Evolutionary conservation across 257 asterid genomes (phyloP).

Genomic region (Forsythia suspensa): DNA sequence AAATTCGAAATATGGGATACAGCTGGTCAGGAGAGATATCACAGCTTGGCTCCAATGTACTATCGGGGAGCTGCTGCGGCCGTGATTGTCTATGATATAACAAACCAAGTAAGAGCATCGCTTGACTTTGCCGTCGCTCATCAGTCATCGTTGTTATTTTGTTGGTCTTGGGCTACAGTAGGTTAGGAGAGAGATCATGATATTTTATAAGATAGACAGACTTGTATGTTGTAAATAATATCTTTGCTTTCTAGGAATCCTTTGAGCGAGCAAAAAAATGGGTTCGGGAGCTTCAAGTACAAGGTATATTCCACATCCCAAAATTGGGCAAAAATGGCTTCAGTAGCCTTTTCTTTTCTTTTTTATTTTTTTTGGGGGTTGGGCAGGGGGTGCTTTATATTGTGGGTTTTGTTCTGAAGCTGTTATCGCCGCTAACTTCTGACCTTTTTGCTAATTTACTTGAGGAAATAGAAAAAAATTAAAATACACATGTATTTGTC

Average conservation of each 20-base stretch:
- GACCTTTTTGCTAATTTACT: neutral
- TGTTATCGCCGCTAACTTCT: neutral
- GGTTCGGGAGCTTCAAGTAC: slow-evolving; percentile 91
- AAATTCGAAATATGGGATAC: slow-evolving; percentile 94
- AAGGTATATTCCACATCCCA: slow-evolving; percentile 49
- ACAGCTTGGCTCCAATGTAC: slow-evolving; percentile 91
- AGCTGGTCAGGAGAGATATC: slow-evolving; percentile 93
- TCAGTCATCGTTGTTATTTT: neutral
- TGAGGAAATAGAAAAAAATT: neutral
- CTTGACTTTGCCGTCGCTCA: neutral
- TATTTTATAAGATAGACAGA: neutral
- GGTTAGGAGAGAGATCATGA: neutral
- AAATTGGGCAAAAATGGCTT: slow-evolving; percentile 12
- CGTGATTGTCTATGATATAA: slow-evolving; percentile 69
- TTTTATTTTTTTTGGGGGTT: neutral
- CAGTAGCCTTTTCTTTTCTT: neutral
- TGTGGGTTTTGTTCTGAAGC: neutral
- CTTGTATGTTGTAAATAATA: neutral
- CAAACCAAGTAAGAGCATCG: slow-evolving; percentile 54
- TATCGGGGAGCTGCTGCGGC: slow-evolving; percentile 94
- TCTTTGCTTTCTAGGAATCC: slow-evolving; percentile 50
- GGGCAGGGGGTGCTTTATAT: neutral
- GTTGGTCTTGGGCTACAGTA: neutral
- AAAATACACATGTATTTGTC: neutral
- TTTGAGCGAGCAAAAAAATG: slow-evolving; percentile 88